Evolutionary conservation across 1,139 yeast genomes (phyloP).

Genomic region (Candida dubliniensis): DNA sequence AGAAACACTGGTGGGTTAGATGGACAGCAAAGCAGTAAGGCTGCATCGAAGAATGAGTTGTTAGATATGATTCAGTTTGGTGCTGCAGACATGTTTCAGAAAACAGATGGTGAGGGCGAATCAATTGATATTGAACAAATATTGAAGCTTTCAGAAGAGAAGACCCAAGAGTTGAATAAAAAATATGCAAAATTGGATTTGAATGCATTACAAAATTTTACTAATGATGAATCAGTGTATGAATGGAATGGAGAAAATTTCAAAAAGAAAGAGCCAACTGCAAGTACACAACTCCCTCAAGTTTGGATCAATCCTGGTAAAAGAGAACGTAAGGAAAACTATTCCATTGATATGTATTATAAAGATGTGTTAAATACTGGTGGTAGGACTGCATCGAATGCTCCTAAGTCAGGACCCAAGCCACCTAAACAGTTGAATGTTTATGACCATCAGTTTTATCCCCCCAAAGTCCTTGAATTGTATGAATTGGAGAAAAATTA

Average conservation of each 20-base stretch:
- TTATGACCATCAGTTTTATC: constrained; percentile 74
- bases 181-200: constrained; percentile 67
- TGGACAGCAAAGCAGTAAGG: constrained; percentile 40
- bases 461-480: constrained; percentile 58
- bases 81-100: constrained; percentile 61
- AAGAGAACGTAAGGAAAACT: constrained; percentile 77
- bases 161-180: constrained; percentile 60
- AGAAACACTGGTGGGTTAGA: constrained; percentile 41
- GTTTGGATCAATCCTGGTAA: constrained; percentile 75
- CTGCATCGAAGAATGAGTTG: constrained; percentile 66
- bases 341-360: constrained; percentile 76
- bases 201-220: constrained; percentile 74
- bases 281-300: constrained; percentile 42
- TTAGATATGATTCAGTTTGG: constrained; percentile 81
- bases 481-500: constrained; percentile 66
- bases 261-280: constrained; percentile 58
- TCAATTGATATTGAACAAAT: constrained; percentile 60
- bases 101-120: constrained; percentile 37
- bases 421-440: constrained; percentile 70
- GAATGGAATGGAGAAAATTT: constrained; percentile 87
- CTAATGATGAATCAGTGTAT: constrained; percentile 65
- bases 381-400: constrained; percentile 42
- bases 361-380: constrained; percentile 75
- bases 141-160: constrained; percentile 59
- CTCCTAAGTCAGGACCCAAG: constrained; percentile 47